Evolutionary conservation across 2,329 filamentous ascomycete species (phyloP).

Genomic region (Aspergillus candidus): DNA sequence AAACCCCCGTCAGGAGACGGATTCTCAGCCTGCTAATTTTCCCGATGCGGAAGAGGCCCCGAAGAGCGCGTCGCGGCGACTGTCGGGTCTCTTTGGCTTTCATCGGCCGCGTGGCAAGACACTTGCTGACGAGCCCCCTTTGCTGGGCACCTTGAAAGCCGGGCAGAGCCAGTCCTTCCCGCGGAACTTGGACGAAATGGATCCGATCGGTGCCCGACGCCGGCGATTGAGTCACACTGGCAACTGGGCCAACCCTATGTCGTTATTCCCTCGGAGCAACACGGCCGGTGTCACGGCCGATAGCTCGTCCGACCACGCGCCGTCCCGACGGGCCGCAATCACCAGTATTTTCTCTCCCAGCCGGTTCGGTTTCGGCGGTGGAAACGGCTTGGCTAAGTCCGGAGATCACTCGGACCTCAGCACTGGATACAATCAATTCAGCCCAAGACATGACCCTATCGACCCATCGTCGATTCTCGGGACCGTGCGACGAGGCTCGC

Average conservation of each 20-base stretch:
- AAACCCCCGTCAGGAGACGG: slow-evolving; percentile 33
- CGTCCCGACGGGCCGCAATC: slow-evolving; percentile 36
- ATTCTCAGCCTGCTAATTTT: slow-evolving; percentile 29
- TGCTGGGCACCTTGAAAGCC: slow-evolving; percentile 53
- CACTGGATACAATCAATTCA: slow-evolving; percentile 43
- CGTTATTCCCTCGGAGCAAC: slow-evolving; percentile 42
- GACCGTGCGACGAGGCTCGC: slow-evolving; percentile 36
- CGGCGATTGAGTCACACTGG: slow-evolving; percentile 54
- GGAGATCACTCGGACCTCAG: slow-evolving; percentile 30
- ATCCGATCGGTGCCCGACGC: slow-evolving; percentile 45
- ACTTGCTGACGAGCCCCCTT: slow-evolving; percentile 51
- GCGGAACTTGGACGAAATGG: slow-evolving; percentile 47
- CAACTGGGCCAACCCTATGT: slow-evolving; percentile 49
- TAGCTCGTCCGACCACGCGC: slow-evolving; percentile 36
- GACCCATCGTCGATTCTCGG: slow-evolving; percentile 41
- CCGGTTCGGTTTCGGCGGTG: slow-evolving; percentile 32
- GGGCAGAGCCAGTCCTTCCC: slow-evolving; percentile 61
- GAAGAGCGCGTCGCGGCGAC: slow-evolving; percentile 47
- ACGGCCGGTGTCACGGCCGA: slow-evolving; percentile 38
- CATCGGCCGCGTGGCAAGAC: slow-evolving; percentile 58
- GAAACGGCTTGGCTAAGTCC: slow-evolving; percentile 23
- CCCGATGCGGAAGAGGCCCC: slow-evolving; percentile 28
- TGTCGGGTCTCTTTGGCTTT: slow-evolving; percentile 53
- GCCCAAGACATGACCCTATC: slow-evolving; percentile 41
- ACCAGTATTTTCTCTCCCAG: slow-evolving; percentile 40